phyloP scores from a whole-genome alignment of 352 stramenopile genomes.

The Stephanocyclus meneghinianus region DNA sequence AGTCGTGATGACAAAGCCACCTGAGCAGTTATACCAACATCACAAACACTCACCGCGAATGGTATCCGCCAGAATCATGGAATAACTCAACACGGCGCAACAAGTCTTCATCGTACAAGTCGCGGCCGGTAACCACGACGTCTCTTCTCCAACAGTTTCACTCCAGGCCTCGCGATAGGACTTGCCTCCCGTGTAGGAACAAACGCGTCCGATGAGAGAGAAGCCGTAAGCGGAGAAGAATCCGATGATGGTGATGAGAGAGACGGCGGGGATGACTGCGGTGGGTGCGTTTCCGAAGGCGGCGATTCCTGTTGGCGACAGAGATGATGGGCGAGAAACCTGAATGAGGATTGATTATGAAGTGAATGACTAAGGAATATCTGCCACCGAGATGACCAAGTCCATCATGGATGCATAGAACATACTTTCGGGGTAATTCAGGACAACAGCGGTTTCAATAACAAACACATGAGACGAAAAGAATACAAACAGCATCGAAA shows the following conservation, averaged over 20 bases:
- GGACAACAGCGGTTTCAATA: too few relatives aligned
- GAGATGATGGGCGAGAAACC: not conserved
- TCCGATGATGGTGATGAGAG: conserved; percentile 78
- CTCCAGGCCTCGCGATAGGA: conserved; percentile 81
- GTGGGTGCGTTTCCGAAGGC: conserved; percentile 78
- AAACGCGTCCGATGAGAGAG: conserved; percentile 84
- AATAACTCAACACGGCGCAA: conserved; percentile 83
- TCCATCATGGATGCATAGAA: not conserved
- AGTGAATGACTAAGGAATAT: not conserved
- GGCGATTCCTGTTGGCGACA: conserved; percentile 57
- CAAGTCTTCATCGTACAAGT: conserved; percentile 84
- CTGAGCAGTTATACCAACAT: not conserved
- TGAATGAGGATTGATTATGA: not conserved
- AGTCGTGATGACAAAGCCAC: not conserved
- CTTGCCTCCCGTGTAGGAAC: conserved; percentile 70
- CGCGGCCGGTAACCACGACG: conserved; percentile 73
- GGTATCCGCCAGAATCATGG: conserved; percentile 87
- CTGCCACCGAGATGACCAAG: not conserved
- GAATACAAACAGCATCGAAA: too few relatives aligned
- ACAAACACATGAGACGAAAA: too few relatives aligned
- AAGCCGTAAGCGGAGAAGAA: conserved; percentile 86
- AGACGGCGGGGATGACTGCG: conserved; percentile 67
- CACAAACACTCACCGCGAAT: conserved; percentile 43
- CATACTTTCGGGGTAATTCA: too few relatives aligned
- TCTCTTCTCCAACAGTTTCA: conserved; percentile 40